Base-by-base conservation (phyloP, 805 yeast genomes). In the Groenewaldozyma salmanticensis region DNA sequence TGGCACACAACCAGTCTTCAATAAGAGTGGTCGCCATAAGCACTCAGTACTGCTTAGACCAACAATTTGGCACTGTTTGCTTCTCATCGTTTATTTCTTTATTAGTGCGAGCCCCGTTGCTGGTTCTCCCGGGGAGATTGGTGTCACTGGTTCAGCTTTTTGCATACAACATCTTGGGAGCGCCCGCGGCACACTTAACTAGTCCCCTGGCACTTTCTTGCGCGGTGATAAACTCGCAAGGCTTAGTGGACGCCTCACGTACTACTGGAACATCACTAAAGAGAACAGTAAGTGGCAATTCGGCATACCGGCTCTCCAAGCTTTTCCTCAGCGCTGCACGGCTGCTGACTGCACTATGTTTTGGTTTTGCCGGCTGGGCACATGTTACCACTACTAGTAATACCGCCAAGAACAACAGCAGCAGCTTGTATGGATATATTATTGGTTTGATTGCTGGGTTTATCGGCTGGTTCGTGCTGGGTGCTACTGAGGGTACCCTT, bases 391-490 rank as follows among this genome's bases (percentile, higher is more conserved):
- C 53, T 29, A 47, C 52, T 16, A 53, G 52, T 27, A 53, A 55
- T 19, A 54, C 52, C 7, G 60, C 64, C 16, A n/a, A n/a, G n/a
- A 33, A 17, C n/a, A 62, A 13, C 13, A 13, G 29, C 7, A 13
- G 66, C 21, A 53, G 63, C 35, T 52, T 59, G 4, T 65, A 64
- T 39, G 68, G 67, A 4, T 66, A 64, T 39, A 47, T 62, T 2
- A 60, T 66, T 9, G 71, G 67, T 2, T 44, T 66, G 6, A 45
- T 65, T 6, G 65, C 65, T 3, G 61, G 60, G 19, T 56, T 60
- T 36, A 56, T 64, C 9, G 70, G 68, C 11, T 66, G 68, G 68
- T 60, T 64, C 15, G 58, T 66, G 4, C 55, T 65, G 18, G 71
- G 70, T 4, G 62, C 67, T 5, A 62, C 67, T 6, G 71, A 66